Base-by-base conservation (phyloP, 2,329 filamentous ascomycete genomes). In the Aspergillus flavus region DNA sequence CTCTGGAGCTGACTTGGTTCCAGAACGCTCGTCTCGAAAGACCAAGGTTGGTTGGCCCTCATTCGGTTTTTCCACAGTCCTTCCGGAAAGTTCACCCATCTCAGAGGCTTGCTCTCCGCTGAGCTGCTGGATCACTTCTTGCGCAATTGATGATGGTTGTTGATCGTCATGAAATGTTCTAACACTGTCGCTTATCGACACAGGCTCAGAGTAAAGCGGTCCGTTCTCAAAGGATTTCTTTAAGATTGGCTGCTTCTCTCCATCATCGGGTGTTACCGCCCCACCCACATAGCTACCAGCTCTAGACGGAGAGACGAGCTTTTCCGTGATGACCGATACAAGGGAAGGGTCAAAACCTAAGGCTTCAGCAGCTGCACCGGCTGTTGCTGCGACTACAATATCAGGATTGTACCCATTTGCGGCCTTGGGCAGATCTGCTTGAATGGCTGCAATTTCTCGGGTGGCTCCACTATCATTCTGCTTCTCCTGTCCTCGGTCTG, bases 321-420 rank as follows among this genome's bases (percentile, higher is more conserved):
- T 71, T n/a, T 70, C 72, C 57, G 85, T 83, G 87, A 85, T 5
- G 53, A 91, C 82, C 41, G 90, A 89, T 53, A 92, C 87, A 62
- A 92, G 87, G 46, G 90, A 85, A 5, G 89, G 86, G 70, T 91
- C 85, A 66, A 93, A 92, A 0, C 90, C 90, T 53, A 87, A 86
- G n/a, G 87, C 85, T 71, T 89, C 80, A 56, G 91, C 81, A 1
- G 88, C 89, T 55, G 89, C 91, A 62, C 89, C 89, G 54, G 92
- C 78, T 3, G 86, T 87, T 32, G 90, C 90, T 9, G 88, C 87
- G 68, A 93, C 92, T 58, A 88, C 87, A 10, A 90, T 78, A 68
- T 92, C 90, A 61, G 89, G 85, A 1, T 80, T 85, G 70, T 61
- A 36, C 9, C 61, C 57, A n/a, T 67, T 63, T 0, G 61, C 50